Base-by-base conservation (phyloP, 352 stramenopile species). In the Lagenidium giganteum region DNA sequence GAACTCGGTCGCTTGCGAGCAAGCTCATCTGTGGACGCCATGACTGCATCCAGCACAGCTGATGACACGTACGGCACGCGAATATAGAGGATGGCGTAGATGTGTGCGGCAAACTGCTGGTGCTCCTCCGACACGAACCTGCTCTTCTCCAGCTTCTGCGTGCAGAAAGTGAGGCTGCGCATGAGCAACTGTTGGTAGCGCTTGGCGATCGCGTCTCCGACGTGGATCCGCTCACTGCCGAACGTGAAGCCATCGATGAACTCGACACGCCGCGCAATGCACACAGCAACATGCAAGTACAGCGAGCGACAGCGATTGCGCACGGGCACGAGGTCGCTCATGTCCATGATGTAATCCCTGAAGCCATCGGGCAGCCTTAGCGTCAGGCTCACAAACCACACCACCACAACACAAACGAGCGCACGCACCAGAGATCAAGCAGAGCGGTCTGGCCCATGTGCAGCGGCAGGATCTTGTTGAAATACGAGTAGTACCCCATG, bases 271-370 rank as follows among this genome's bases (percentile, higher is more conserved):
- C 78, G 81, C 23, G 62, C 79, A 30, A 91, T 83, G 47, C 83
- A 93, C 32, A 63, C 62, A 5, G 75, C 70, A 24, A 70, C 55
- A 29, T 87, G 78, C 46, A 91, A 50, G 44, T 87, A 89, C 26
- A 93, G 53, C 42, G 68, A 63, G 4, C 75, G 74, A 26, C 69
- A 84, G 38, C 67, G 75, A 32, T 88, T 89, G n/a, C 78, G 75
- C 27, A 83, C 62, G 2, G 81, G 76, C 31, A 93, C 73, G 23
- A 73, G 60, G 25, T 93, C 78, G 31, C 77, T 77, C 71, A 89
- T 87, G 49, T 93, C 78, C 62, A 93, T 72, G 22, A 89, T 51
- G 43, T 88, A 91, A 34, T 78, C 69, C 74, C n/a, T n/a, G n/a
- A n/a, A n/a, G n/a, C n/a, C n/a, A n/a, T n/a, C n/a, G n/a, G n/a